A percentile compares a stretch with the other conserved stretches of the same genome.
These are phyloP conservation scores for Cyclotella sp. DNA, from an alignment of 108 stramenopile species.

Conservation along the genomic window DNA sequence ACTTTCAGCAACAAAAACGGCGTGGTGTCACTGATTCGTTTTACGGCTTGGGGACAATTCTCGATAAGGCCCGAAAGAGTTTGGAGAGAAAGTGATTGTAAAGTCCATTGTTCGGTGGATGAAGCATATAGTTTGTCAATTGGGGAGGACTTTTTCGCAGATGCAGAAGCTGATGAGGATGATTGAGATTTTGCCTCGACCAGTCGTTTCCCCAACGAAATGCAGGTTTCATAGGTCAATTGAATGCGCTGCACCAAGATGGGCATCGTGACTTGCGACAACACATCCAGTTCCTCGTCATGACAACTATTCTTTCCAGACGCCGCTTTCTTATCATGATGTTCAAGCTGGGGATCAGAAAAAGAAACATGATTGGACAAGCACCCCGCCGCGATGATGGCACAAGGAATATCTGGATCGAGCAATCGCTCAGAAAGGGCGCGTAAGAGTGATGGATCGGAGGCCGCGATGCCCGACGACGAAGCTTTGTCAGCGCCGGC, in stretches of 20 bases:
- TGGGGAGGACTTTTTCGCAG: not conserved
- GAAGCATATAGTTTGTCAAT: slow-evolving; percentile 16
- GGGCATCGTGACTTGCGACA: slow-evolving; percentile 35
- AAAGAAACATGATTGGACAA: slow-evolving; percentile 61
- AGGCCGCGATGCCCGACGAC: slow-evolving; percentile 9
- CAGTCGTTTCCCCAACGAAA: slow-evolving; percentile 6
- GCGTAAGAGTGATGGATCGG: slow-evolving; percentile 55
- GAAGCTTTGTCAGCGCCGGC: not conserved
- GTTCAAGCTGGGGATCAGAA: slow-evolving; percentile 6
- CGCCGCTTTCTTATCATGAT: not conserved
- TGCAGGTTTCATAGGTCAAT: slow-evolving; percentile 8
- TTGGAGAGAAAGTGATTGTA: slow-evolving; percentile 35
- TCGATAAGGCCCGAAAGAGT: slow-evolving; percentile 49
- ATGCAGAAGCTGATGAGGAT: not conserved
- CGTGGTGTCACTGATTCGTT: slow-evolving; percentile 14
- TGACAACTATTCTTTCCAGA: too few relatives aligned
- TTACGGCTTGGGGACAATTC: slow-evolving; percentile 35
- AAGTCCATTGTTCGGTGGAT: slow-evolving; percentile 38
- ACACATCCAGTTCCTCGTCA: slow-evolving; percentile 14
- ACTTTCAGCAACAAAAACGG: slow-evolving; percentile 4
- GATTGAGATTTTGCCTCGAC: not conserved
- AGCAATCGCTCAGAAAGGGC: slow-evolving; percentile 74
- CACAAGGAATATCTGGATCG: slow-evolving; percentile 70
- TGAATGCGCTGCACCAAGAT: slow-evolving; percentile 39
- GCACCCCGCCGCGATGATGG: slow-evolving; percentile 71